Base-by-base conservation (phyloP, 176 grass and related monocot genomes). In the Bonia amplexicaulis region DNA sequence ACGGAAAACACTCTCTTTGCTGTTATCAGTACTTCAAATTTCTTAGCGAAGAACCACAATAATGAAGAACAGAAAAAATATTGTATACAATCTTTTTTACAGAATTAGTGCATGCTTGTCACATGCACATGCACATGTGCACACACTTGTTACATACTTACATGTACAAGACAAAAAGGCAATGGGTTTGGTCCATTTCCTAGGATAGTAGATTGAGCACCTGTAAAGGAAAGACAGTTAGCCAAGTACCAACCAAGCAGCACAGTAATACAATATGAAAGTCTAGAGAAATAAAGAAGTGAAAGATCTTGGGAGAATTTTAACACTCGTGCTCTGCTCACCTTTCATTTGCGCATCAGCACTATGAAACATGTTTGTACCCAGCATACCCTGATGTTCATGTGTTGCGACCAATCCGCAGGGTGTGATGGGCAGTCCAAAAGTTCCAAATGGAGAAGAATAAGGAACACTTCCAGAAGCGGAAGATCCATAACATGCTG, bases 401-500 rank as follows among this genome's bases (percentile, higher is more conserved):
- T 82, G 62, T 69, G 51, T 40, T 68, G 6, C 6, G 5, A 33
- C 22, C 6, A 9, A 76, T 29, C 41, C 59, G 12, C 74, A 90
- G 29, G 58, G 12, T 74, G 39, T 35, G 68, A 31, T 22, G 5
- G 60, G n/a, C 12, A 57, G 45, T 59, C 65, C 54, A 12, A 73
- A 25, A 74, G 55, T 48, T 85, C 58, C 73, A 71, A 85, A 74
- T 80, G 82, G 80, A 90, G 84, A 37, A 81, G 73, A 79, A 83
- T 86, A 84, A 40, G 46, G 75, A 73, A 59, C 68, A 84, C 80
- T 81, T 70, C 85, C 80, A 73, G 77, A 75, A 65, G 22, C 8
- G 19, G 81, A 89, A 84, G 83, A 69, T 88, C 85, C 85, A 79
- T 64, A 79, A 70, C 65, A 71, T 29, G 52, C 85, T 89, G 91